phyloP scores from a whole-genome alignment of 1,139 yeast genomes.

The Debaryomyces singareniensis region DNA sequence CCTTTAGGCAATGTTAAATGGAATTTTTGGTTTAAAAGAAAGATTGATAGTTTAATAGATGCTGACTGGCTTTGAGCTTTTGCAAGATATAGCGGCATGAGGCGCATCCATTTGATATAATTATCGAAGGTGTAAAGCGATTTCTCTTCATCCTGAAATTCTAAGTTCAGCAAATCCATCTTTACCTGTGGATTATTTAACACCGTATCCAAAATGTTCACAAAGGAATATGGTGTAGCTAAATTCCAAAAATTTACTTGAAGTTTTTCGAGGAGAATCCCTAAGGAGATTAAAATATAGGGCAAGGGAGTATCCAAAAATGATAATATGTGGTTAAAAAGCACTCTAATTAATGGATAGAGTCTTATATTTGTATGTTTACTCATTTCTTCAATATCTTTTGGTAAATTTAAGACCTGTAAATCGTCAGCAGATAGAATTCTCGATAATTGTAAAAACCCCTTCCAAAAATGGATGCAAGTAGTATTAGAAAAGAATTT shows the following conservation, averaged over 20 bases:
- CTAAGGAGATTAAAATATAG: slow-evolving; percentile 41
- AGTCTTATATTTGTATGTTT: slow-evolving; percentile 30
- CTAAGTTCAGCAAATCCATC: slow-evolving; percentile 11
- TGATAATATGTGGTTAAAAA: slow-evolving; percentile 46
- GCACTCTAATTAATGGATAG: slow-evolving; percentile 40
- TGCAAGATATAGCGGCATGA: slow-evolving; percentile 27
- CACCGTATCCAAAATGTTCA: slow-evolving; percentile 50
- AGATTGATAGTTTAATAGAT: slow-evolving; percentile 32
- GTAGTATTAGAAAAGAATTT: slow-evolving; percentile 33
- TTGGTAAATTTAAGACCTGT: slow-evolving; percentile 34
- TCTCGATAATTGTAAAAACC: slow-evolving; percentile 33
- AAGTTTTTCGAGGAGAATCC: slow-evolving; percentile 32
- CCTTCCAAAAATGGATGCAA: slow-evolving; percentile 51
- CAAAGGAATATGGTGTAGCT: slow-evolving; percentile 45
- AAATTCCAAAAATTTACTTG: slow-evolving; percentile 44
- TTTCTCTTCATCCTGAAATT: slow-evolving; percentile 9
- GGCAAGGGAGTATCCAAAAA: slow-evolving; percentile 50
- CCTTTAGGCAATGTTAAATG: background rate
- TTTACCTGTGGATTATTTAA: slow-evolving; percentile 32
- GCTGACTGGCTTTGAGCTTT: slow-evolving; percentile 37
- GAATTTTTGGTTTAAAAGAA: slow-evolving; percentile 19
- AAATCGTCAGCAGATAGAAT: slow-evolving; percentile 36
- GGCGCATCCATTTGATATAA: slow-evolving; percentile 36
- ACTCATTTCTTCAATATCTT: slow-evolving; percentile 37
- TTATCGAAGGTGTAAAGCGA: slow-evolving; percentile 16